Conservation (phyloP, 108 stramenopile species). For the Aurantiochytrium sp. region DNA sequence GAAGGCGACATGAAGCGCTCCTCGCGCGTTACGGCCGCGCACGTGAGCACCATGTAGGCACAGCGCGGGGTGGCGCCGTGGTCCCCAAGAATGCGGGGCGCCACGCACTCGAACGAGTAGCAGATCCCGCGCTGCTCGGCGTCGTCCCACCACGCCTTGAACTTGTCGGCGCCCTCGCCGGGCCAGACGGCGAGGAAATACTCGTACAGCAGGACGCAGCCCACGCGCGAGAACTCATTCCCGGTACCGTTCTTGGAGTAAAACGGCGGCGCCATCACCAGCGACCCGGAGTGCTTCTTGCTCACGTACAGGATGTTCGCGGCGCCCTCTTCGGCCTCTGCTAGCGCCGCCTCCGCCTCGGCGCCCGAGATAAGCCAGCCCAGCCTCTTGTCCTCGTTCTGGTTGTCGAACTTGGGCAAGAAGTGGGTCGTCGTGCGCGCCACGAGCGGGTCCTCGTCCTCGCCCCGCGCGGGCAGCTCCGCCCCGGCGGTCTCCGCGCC, state of each 20-base stretch:
- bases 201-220: constrained; percentile 29
- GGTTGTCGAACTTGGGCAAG: constrained; percentile 27
- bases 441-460: neutral
- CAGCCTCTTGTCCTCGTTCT: neutral
- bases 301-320: neutral
- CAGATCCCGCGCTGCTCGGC: neutral
- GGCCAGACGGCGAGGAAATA: neutral
- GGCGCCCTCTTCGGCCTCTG: neutral
- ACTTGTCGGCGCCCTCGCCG: neutral
- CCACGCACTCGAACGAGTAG: constrained; percentile 13
- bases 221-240: constrained; percentile 7
- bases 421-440: constrained; percentile 16
- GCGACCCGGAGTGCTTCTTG: constrained; percentile 9
- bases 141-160: constrained; percentile 5
- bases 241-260: constrained; percentile 22
- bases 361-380: neutral
- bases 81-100: constrained; percentile 7
- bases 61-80: constrained; percentile 19
- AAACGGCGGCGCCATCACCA: constrained; percentile 28
- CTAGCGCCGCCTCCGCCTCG: neutral
- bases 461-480: too few relatives aligned
- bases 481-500: too few relatives aligned
- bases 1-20: constrained; percentile 29
- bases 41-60: constrained; percentile 14
- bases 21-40: neutral